A percentile compares a stretch with the other conserved stretches of the same genome.
These are phyloP conservation scores for Sporisorium iseilematis-ciliati DNA, from an alignment of 1,284 basidiomycete species.

Conservation along the genomic window DNA sequence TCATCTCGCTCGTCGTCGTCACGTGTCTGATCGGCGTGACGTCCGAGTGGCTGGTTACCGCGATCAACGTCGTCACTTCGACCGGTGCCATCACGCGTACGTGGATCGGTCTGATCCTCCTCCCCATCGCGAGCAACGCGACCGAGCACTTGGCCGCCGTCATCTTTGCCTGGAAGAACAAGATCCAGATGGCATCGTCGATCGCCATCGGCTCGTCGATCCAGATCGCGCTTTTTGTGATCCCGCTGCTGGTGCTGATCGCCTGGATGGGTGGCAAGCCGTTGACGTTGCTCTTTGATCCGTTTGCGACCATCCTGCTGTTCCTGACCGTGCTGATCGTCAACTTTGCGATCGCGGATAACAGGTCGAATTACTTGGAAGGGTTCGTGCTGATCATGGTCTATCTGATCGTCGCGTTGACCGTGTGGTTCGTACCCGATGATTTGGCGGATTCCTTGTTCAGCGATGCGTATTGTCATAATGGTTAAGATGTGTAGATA, in stretches of 20 bases:
- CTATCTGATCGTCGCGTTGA: conserved; percentile 53
- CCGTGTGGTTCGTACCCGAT: conserved; percentile 57
- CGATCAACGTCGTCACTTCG: conserved; percentile 53
- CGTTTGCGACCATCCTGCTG: conserved; percentile 60
- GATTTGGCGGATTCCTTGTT: conserved; percentile 42
- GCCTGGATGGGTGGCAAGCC: conserved; percentile 62
- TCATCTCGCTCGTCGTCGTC: conserved; percentile 49
- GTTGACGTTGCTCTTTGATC: conserved; percentile 60
- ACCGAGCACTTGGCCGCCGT: conserved; percentile 63
- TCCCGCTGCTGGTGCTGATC: conserved; percentile 62
- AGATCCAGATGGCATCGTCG: conserved; percentile 59
- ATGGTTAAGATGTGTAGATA: conserved; percentile 15
- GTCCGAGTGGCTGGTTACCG: conserved; percentile 62
- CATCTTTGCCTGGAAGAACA: conserved; percentile 61
- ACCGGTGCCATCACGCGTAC: conserved; percentile 50
- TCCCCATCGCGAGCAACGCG: conserved; percentile 59
- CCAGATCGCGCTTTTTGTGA: conserved; percentile 64
- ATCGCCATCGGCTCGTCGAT: conserved; percentile 63
- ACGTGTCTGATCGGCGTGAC: conserved; percentile 62
- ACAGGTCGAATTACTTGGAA: conserved; percentile 58
- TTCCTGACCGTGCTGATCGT: conserved; percentile 59
- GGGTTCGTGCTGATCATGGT: conserved; percentile 62
- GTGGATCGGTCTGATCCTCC: conserved; percentile 60
- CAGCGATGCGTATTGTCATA: conserved; percentile 33
- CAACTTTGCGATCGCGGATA: conserved; percentile 61